Conservation (phyloP, 306 rosid species). For the Parietaria judaica region DNA sequence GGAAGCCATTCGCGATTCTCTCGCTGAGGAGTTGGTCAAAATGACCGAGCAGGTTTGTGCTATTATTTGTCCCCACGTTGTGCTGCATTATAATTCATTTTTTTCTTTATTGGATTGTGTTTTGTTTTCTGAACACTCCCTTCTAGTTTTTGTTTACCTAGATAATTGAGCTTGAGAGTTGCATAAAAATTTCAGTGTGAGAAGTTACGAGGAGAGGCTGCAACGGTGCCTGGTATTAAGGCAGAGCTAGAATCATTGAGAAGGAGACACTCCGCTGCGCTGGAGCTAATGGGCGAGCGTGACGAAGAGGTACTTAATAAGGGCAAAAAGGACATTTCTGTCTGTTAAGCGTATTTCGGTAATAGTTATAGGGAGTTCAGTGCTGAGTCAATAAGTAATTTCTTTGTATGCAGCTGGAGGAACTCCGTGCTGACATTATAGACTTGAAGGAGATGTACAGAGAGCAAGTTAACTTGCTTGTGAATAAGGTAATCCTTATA, state of each 20-base stretch:
- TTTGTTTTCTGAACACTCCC: background rate
- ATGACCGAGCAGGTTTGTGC: slow-evolving; percentile 78
- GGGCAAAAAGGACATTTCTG: background rate
- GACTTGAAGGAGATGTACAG: slow-evolving; percentile 99
- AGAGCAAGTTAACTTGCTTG: slow-evolving; percentile 95
- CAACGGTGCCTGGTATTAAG: slow-evolving; percentile 65
- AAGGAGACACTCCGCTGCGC: slow-evolving; percentile 94
- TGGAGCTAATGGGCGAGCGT: slow-evolving; percentile 99
- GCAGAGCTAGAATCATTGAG: slow-evolving; percentile 93
- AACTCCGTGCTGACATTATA: slow-evolving; percentile 94
- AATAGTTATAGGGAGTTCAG: slow-evolving; percentile 16
- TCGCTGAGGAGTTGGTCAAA: slow-evolving; percentile 92
- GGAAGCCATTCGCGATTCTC: slow-evolving; percentile 97
- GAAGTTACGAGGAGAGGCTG: slow-evolving; percentile 78
- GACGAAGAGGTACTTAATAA: slow-evolving; percentile 74
- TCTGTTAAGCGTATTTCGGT: slow-evolving; percentile 10
- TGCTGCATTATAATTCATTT: background rate
- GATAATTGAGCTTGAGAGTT: slow-evolving; percentile 14
- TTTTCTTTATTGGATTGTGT: background rate
- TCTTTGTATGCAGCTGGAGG: slow-evolving; percentile 73
- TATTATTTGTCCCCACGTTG: background rate
- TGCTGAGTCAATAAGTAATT: background rate
- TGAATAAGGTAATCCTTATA: slow-evolving; percentile 54
- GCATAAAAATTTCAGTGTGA: slow-evolving; percentile 59
- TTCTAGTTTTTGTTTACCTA: slow-evolving; percentile 3